Base-by-base conservation (phyloP, 768 basidiomycete species). In the Lactarius pseudohatsudake region DNA sequence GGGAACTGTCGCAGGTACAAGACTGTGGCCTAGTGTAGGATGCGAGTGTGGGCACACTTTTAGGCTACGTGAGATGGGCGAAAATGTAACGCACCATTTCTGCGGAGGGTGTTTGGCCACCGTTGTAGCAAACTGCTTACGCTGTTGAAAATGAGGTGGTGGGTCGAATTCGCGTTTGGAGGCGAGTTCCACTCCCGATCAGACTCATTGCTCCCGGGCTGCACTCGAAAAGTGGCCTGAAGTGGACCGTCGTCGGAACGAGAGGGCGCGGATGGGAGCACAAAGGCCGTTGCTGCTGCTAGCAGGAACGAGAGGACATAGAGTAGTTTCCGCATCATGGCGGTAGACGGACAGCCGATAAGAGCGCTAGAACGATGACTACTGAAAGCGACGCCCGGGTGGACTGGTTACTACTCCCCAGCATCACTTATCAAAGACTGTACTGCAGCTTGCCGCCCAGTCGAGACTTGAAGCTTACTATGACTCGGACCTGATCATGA, bases 51-150 rank as follows among this genome's bases (percentile, higher is more conserved):
- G 10, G 11, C 9, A 10, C 45, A 43, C 10, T 9, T 13, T 50
- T 55, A 26, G 26, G 26, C 26, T 26, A 8, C 4, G 4, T 22
- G 20, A 47, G 13, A 67, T 50, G 15, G 28, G 32, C 4, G 26
- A 26, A 56, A n/a, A 40, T 22, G 22, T 4, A 41, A 36, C 69
- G 43, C 50, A 64, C 69, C 69, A 65, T 70, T 70, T 62, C 63
- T 70, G 26, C 59, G 63, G 34, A 76, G 71, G 0, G 76, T 78
- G 63, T 79, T 80, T 3, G 78, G 73, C 78, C 78, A 80, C 30
- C 76, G 74, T 56, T 80, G 79, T 16, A 81, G 72, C 3, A 79
- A 67, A 3, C 76, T 74, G 53, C 71, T 70, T 11, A 79, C 71
- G 1, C 75, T 74, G 47, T 77, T 75, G 57, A 80, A 80, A 15